Conservation (phyloP, 108 stramenopile genomes). For the Conticribra guillardii region DNA sequence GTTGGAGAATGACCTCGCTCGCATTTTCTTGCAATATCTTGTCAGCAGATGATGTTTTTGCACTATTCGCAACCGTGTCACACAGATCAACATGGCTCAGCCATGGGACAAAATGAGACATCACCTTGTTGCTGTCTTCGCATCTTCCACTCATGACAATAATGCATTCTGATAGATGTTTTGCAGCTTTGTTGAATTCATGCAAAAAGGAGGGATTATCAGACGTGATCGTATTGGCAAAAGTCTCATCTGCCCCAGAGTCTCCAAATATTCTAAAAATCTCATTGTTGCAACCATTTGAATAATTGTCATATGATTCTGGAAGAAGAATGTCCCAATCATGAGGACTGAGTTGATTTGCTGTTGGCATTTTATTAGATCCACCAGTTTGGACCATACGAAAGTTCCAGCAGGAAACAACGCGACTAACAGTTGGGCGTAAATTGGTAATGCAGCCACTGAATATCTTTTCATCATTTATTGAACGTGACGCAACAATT, state of each 20-base stretch:
- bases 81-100: conserved; percentile 24
- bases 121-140: conserved; percentile 21
- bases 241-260: conserved; percentile 4
- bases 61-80: too few species aligned
- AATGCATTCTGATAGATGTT: conserved; percentile 15
- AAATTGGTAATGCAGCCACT: conserved; percentile 24
- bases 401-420: conserved; percentile 32
- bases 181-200: conserved; percentile 16
- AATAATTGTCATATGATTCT: conserved; percentile 6
- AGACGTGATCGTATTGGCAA: conserved; percentile 13
- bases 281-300: conserved; percentile 35
- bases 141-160: conserved; percentile 17
- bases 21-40: conserved; percentile 13
- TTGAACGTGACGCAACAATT: too few species aligned
- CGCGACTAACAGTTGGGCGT: conserved; percentile 18
- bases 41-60: neutral
- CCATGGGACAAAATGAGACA: conserved; percentile 26
- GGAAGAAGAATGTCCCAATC: conserved; percentile 28
- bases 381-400: conserved; percentile 7
- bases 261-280: conserved; percentile 12
- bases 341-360: conserved; percentile 9
- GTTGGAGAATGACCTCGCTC: conserved; percentile 11
- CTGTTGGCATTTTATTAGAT: neutral
- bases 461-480: neutral
- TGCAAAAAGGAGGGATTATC: conserved; percentile 8